Evolutionary conservation across 768 basidiomycete genomes (phyloP).

Genomic region (Megacollybia marginata): DNA sequence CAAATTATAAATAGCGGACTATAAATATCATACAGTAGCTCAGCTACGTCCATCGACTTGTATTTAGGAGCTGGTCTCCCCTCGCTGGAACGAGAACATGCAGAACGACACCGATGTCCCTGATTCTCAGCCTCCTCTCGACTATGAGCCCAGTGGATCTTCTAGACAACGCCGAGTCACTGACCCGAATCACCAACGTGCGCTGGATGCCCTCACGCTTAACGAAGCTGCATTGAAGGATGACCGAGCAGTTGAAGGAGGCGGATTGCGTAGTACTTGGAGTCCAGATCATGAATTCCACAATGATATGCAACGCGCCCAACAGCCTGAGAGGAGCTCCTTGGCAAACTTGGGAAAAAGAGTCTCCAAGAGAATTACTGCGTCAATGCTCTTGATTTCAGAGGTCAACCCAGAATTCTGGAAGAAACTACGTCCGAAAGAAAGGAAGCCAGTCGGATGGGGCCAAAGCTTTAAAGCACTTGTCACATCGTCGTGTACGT

Average conservation of each 20-base stretch:
- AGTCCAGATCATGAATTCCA: constrained; percentile 7
- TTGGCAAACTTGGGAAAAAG: not conserved
- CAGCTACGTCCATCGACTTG: too few species aligned
- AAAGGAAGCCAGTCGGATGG: constrained; percentile 18
- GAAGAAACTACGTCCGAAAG: constrained; percentile 17
- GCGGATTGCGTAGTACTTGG: constrained; percentile 2
- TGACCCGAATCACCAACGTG: constrained; percentile 15
- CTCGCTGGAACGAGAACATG: constrained; percentile 1
- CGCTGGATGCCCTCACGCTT: constrained; percentile 12
- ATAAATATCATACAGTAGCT: too few species aligned
- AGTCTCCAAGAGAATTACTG: constrained; percentile 1
- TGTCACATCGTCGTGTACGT: constrained; percentile 28
- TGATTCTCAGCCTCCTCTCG: not conserved
- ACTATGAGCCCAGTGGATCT: not conserved
- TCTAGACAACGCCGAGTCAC: not conserved
- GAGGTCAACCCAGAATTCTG: constrained; percentile 8
- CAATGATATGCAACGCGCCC: not conserved
- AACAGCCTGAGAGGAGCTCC: not conserved
- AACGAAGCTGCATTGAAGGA: not conserved
- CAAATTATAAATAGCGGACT: too few species aligned
- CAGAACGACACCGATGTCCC: not conserved
- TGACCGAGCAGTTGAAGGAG: constrained; percentile 3
- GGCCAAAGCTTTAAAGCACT: constrained; percentile 25
- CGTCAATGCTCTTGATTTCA: not conserved
- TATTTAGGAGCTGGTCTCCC: not conserved